Conservation (phyloP, 495 filamentous ascomycete species). For the Tetracladium setigerum region DNA sequence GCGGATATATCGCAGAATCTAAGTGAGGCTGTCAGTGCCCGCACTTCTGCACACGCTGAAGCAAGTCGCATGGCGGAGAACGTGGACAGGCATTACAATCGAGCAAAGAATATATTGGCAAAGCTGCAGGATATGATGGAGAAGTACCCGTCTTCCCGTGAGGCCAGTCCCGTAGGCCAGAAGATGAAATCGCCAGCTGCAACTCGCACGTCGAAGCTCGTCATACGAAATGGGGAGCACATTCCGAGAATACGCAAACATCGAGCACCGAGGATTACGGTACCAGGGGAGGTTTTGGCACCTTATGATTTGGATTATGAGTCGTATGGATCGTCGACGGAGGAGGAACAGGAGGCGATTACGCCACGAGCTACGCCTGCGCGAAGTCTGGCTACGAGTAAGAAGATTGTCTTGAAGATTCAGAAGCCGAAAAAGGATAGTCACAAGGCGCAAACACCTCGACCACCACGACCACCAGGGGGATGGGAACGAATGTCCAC, state of each 20-base stretch:
- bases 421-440: constrained; percentile 29
- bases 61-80: constrained; percentile 71
- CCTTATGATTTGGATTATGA: constrained; percentile 49
- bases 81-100: constrained; percentile 68
- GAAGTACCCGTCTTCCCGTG: constrained; percentile 38
- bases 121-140: constrained; percentile 73
- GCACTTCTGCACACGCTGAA: constrained; percentile 74
- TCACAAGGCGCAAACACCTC: constrained; percentile 32
- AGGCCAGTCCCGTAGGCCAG: constrained; percentile 32
- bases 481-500: constrained; percentile 46
- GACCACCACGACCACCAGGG: constrained; percentile 35
- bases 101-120: constrained; percentile 65
- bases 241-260: constrained; percentile 9
- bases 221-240: constrained; percentile 33
- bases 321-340: constrained; percentile 35
- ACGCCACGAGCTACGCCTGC: constrained; percentile 8
- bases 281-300: constrained; percentile 50
- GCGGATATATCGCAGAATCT: constrained; percentile 68
- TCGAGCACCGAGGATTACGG: constrained; percentile 39
- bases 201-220: constrained; percentile 51
- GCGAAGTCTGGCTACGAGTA: not conserved
- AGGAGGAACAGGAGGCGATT: constrained; percentile 25
- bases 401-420: constrained; percentile 23
- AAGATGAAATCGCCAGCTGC: constrained; percentile 44
- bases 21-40: constrained; percentile 64